Evolutionary conservation across 257 asterid genomes (phyloP).

Genomic region (Solanum chaucha): DNA sequence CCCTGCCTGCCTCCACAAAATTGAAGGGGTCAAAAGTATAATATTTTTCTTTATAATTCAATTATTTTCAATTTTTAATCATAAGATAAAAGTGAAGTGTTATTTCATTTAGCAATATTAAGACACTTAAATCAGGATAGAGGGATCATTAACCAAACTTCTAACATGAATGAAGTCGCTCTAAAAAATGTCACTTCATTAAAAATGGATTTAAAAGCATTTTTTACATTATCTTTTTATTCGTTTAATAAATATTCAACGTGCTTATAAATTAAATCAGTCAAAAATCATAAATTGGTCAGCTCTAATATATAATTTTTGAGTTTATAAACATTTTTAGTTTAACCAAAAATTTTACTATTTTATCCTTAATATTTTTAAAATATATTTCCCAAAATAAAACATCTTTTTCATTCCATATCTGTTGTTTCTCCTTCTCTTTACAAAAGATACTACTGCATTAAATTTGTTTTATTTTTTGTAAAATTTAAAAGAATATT

Average conservation of each 20-base stretch:
- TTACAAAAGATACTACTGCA: not conserved
- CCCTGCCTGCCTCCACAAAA: not conserved
- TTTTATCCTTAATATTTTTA: too few relatives aligned
- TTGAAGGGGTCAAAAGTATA: not conserved
- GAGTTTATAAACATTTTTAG: too few relatives aligned
- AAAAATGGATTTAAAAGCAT: not conserved
- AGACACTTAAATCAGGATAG: not conserved
- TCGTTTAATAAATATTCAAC: too few relatives aligned
- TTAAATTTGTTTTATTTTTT: not conserved
- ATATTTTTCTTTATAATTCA: not conserved
- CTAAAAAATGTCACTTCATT: not conserved
- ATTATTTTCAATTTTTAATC: not conserved
- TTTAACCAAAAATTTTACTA: accelerated
- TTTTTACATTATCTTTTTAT: not conserved
- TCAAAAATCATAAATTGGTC: not conserved
- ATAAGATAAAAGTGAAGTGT: too few relatives aligned
- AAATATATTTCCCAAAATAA: not conserved
- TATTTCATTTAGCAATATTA: too few relatives aligned
- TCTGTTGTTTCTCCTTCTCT: not conserved
- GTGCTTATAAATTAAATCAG: too few relatives aligned
- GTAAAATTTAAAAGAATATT: not conserved
- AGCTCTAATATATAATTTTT: not conserved
- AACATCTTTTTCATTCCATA: too few relatives aligned
- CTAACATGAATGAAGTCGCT: not conserved
- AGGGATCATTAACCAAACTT: not conserved